These are phyloP conservation scores for Linum tenue DNA, from an alignment of 345 rosid genomes.

Conservation along the genomic window DNA sequence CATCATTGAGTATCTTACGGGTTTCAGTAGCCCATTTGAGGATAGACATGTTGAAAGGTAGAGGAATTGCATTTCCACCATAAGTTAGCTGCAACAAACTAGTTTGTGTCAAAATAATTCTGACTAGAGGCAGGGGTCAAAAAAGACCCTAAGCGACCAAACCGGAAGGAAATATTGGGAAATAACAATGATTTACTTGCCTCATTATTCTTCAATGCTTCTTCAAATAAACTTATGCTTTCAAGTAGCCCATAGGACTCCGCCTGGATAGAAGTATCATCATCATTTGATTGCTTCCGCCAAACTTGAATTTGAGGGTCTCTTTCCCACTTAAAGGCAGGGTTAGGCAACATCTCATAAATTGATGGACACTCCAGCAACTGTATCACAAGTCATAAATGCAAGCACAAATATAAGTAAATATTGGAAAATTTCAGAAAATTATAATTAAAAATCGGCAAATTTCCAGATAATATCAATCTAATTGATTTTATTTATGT, in stretches of 20 bases:
- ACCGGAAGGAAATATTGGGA: background rate
- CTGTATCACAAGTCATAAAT: constrained; percentile 25
- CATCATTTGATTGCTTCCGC: constrained; percentile 43
- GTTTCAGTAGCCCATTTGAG: constrained; percentile 66
- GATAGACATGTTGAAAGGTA: constrained; percentile 66
- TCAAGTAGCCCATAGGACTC: constrained; percentile 50
- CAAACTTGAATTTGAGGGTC: constrained; percentile 70
- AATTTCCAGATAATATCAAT: too few relatives aligned
- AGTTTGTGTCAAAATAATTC: background rate
- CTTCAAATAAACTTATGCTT: constrained; percentile 46
- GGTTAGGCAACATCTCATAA: constrained; percentile 86
- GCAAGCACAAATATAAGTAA: background rate
- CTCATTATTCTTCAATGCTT: constrained; percentile 73
- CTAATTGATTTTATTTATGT: too few relatives aligned
- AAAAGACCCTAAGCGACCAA: background rate
- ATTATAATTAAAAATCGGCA: too few relatives aligned
- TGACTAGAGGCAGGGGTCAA: background rate
- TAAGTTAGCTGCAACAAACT: constrained; percentile 42
- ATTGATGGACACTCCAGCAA: constrained; percentile 83
- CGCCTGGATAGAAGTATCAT: constrained; percentile 32
- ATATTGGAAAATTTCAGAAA: background rate
- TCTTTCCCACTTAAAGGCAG: constrained; percentile 54
- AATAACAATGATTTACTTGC: constrained; percentile 21
- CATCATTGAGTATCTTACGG: constrained; percentile 45
- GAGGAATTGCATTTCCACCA: constrained; percentile 47